Conservation (phyloP, 2,329 filamentous ascomycete species). For the Phoma sp. region DNA sequence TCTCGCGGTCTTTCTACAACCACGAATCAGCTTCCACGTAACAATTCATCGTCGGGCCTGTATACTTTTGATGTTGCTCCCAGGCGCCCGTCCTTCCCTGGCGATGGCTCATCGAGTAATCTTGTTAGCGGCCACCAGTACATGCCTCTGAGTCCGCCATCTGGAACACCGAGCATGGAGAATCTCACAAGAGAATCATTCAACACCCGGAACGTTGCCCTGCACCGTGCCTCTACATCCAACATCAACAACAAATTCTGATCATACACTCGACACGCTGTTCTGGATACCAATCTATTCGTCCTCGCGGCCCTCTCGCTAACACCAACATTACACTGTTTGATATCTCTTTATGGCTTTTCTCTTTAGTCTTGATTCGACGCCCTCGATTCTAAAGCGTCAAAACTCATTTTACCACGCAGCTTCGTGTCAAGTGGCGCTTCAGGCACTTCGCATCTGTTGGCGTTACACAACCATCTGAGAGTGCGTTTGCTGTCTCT, state of each 20-base stretch:
- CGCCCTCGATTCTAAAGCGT: not conserved
- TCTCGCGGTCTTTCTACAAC: conserved; percentile 16
- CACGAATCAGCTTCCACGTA: not conserved
- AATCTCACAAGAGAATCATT: conserved; percentile 15
- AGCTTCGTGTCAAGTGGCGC: too few relatives aligned
- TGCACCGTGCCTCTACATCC: conserved; percentile 24
- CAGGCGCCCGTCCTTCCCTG: not conserved
- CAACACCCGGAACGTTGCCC: not conserved
- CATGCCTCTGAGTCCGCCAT: conserved; percentile 16
- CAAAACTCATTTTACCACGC: not conserved
- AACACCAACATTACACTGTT: too few relatives aligned
- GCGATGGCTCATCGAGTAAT: not conserved
- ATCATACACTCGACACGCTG: not conserved
- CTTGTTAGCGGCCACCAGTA: conserved; percentile 10
- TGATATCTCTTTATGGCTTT: not conserved
- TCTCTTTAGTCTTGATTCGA: not conserved
- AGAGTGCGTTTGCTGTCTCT: too few relatives aligned
- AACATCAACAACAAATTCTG: conserved; percentile 26
- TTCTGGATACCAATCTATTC: too few relatives aligned
- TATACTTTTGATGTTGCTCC: not conserved
- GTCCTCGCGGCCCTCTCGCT: not conserved
- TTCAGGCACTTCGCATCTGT: not conserved
- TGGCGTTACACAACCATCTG: not conserved
- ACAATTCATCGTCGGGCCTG: conserved; percentile 4
- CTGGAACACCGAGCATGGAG: conserved; percentile 6